phyloP scores from a whole-genome alignment of 371 early-diverging fungal species.

The Nematocida sp. region DNA sequence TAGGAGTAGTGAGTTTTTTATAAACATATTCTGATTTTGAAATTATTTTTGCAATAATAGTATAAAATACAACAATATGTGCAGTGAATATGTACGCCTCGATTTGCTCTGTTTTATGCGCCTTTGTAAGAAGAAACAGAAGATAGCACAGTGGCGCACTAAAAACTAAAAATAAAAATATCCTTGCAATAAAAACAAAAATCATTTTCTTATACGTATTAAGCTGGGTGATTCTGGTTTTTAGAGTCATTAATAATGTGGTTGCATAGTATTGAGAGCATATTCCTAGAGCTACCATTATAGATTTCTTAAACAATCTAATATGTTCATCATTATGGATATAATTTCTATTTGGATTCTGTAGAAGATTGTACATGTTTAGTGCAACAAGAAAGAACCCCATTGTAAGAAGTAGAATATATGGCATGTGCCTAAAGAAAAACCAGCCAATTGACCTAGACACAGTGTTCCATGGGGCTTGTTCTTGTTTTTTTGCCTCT shows the following conservation, averaged over 20 bases:
- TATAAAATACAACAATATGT: neutral
- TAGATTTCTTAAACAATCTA: neutral
- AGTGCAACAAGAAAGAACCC: slow-evolving; percentile 4
- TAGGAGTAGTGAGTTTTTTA: neutral
- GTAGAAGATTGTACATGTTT: neutral
- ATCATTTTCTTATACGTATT: neutral
- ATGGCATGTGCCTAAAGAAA: neutral
- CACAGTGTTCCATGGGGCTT: slow-evolving; percentile 1
- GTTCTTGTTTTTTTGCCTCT: neutral
- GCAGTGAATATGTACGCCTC: neutral
- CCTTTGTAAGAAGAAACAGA: neutral
- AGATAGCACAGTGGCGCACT: neutral
- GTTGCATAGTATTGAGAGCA: neutral
- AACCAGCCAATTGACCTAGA: neutral
- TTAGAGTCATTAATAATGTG: neutral
- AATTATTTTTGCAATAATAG: neutral
- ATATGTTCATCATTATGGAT: neutral
- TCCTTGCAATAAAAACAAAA: neutral
- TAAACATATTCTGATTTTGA: neutral
- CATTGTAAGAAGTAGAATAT: neutral
- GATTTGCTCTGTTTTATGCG: no score
- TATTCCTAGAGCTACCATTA: neutral
- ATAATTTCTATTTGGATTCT: slow-evolving; percentile 5
- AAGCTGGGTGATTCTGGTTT: neutral
- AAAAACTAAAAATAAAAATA: neutral